Evolutionary conservation across 768 basidiomycete species (phyloP).

Genomic region (Mycena galericulata): DNA sequence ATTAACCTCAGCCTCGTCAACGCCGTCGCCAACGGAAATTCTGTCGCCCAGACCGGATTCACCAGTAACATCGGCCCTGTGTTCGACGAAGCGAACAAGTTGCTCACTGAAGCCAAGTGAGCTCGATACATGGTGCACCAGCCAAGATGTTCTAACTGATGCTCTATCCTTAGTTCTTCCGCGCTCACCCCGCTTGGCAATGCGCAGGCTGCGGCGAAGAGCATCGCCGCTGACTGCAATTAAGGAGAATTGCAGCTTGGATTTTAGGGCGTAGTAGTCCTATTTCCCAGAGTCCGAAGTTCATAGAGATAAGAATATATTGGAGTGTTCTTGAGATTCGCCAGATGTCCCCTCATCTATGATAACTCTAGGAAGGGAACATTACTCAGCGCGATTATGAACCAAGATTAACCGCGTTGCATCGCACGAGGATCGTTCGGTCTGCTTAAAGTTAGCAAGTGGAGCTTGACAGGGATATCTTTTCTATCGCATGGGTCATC

Average conservation of each 20-base stretch:
- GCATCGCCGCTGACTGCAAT: slow-evolving; percentile 9
- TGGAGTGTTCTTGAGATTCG: not conserved
- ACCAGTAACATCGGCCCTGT: slow-evolving; percentile 3
- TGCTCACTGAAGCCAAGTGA: slow-evolving; percentile 10
- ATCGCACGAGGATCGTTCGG: too few species aligned
- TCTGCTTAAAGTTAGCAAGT: too few species aligned
- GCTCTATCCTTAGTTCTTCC: not conserved
- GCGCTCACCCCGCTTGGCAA: slow-evolving; percentile 3
- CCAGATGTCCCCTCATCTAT: not conserved
- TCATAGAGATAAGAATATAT: not conserved
- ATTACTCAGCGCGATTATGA: too few species aligned
- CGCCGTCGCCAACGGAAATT: slow-evolving; percentile 11
- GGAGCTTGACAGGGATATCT: too few species aligned
- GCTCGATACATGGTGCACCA: not conserved
- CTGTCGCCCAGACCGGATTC: slow-evolving; percentile 2
- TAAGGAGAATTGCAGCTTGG: not conserved
- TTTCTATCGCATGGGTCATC: too few species aligned
- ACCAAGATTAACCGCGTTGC: too few species aligned
- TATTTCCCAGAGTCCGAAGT: not conserved
- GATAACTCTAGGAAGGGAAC: too few species aligned
- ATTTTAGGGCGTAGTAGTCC: not conserved
- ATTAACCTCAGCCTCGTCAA: slow-evolving; percentile 6
- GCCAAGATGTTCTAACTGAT: slow-evolving; percentile 3
- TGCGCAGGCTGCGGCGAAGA: slow-evolving; percentile 10
- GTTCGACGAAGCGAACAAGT: slow-evolving; percentile 8